Percentiles rank a stretch among this genome's conserved stretches.
These are phyloP conservation scores for Ilex asprella DNA, from an alignment of 257 asterid genomes.

Conservation along the genomic window DNA sequence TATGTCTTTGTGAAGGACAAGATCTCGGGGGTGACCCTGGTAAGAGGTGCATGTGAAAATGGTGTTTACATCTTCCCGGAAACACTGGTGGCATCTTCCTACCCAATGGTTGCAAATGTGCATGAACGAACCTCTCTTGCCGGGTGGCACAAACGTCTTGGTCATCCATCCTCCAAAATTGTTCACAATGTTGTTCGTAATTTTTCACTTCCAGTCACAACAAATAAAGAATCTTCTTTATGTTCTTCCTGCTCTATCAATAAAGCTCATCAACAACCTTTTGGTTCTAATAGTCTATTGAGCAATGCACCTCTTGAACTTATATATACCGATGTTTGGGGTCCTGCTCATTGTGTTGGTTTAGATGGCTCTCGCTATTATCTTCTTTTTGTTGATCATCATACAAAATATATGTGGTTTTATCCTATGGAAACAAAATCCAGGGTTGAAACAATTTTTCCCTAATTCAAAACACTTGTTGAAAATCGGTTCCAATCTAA, in stretches of 20 bases:
- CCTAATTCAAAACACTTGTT: neutral
- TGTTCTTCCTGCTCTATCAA: neutral
- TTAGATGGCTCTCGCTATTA: neutral
- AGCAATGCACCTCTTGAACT: neutral
- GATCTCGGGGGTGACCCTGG: neutral
- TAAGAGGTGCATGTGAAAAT: neutral
- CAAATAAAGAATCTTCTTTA: neutral
- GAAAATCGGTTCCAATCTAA: neutral
- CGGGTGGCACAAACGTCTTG: constrained; percentile 2
- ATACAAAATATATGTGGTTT: neutral
- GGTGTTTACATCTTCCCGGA: neutral
- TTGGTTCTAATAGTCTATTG: neutral
- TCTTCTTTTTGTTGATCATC: neutral
- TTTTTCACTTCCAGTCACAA: neutral
- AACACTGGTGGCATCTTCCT: neutral
- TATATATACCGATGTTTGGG: neutral
- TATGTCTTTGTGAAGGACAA: no score
- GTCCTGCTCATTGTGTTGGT: neutral
- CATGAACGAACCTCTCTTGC: neutral
- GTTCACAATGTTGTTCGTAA: neutral
- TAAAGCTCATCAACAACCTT: constrained; percentile 1
- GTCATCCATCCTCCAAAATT: neutral
- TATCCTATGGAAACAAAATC: neutral
- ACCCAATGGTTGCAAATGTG: neutral
- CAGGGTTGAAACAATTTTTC: neutral